Evolutionary conservation across 2,329 filamentous ascomycete genomes (phyloP).

Genomic region (Aspergillus hortae): DNA sequence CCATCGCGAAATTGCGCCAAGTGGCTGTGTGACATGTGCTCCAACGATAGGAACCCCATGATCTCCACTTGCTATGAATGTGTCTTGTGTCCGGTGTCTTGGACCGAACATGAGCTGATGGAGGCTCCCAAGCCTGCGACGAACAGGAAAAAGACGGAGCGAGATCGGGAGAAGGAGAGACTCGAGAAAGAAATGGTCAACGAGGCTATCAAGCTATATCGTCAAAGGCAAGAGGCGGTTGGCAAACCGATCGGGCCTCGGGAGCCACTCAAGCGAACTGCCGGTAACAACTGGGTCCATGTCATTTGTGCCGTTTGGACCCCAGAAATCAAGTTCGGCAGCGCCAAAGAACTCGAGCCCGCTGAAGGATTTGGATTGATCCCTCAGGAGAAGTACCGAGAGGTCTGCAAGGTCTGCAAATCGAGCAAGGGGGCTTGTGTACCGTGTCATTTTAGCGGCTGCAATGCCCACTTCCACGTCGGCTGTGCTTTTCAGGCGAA

Average conservation of each 20-base stretch:
- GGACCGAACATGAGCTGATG: constrained; percentile 77
- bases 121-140: constrained; percentile 69
- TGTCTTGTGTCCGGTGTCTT: constrained; percentile 80
- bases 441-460: constrained; percentile 62
- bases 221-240: constrained; percentile 75
- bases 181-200: constrained; percentile 78
- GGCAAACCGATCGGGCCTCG: constrained; percentile 80
- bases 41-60: constrained; percentile 86
- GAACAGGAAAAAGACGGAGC: constrained; percentile 86
- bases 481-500: constrained; percentile 83
- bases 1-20: constrained; percentile 65
- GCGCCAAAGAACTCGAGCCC: constrained; percentile 74
- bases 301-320: constrained; percentile 90
- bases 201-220: constrained; percentile 76
- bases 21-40: constrained; percentile 95
- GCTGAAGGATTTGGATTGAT: constrained; percentile 90
- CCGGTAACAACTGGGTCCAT: constrained; percentile 98
- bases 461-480: constrained; percentile 66
- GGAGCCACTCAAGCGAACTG: constrained; percentile 88
- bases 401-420: constrained; percentile 81
- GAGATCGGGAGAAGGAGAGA: constrained; percentile 84
- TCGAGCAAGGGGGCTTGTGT: constrained; percentile 72
- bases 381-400: constrained; percentile 66
- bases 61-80: constrained; percentile 95
- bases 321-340: constrained; percentile 88